Conservation (phyloP, 1,284 basidiomycete genomes). For the Cryptococcus sp. region DNA sequence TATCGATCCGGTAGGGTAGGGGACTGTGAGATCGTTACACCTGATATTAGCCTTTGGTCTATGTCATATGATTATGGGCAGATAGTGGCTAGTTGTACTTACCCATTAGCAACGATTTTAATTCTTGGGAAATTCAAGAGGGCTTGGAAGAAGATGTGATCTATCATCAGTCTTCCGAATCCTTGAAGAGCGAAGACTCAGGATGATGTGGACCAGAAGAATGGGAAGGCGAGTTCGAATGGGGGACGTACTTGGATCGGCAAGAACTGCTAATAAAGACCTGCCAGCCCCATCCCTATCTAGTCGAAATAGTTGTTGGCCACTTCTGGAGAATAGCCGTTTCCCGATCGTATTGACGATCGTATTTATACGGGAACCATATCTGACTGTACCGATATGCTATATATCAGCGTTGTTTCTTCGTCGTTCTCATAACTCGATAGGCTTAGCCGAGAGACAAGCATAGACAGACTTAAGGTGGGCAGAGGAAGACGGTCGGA, state of each 20-base stretch:
- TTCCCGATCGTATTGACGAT: slow-evolving; percentile 63
- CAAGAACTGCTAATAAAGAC: slow-evolving; percentile 74
- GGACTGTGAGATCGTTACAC: slow-evolving; percentile 73
- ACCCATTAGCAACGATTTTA: slow-evolving; percentile 81
- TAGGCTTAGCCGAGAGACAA: no score
- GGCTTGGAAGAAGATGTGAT: slow-evolving; percentile 71
- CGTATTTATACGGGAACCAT: slow-evolving; percentile 9
- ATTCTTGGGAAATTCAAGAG: slow-evolving; percentile 66
- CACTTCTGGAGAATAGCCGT: slow-evolving; percentile 72
- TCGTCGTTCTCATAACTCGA: no score
- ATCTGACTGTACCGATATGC: no score
- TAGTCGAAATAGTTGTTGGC: slow-evolving; percentile 70
- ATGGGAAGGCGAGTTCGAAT: no score
- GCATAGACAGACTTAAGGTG: no score
- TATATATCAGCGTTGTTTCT: no score
- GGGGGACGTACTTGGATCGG: slow-evolving; percentile 64
- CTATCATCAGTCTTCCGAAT: slow-evolving; percentile 43
- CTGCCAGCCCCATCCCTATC: slow-evolving; percentile 66
- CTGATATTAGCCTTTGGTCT: slow-evolving; percentile 6
- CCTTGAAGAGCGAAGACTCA: no score
- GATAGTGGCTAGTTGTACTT: slow-evolving; percentile 30
- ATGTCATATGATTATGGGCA: no score
- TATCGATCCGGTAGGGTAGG: slow-evolving; percentile 73
- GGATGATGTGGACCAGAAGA: background rate
- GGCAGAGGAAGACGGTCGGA: no score